A percentile compares a stretch with the other conserved stretches of the same genome.
These are phyloP conservation scores for Myrica gale DNA, from an alignment of 306 rosid genomes.

Conservation along the genomic window DNA sequence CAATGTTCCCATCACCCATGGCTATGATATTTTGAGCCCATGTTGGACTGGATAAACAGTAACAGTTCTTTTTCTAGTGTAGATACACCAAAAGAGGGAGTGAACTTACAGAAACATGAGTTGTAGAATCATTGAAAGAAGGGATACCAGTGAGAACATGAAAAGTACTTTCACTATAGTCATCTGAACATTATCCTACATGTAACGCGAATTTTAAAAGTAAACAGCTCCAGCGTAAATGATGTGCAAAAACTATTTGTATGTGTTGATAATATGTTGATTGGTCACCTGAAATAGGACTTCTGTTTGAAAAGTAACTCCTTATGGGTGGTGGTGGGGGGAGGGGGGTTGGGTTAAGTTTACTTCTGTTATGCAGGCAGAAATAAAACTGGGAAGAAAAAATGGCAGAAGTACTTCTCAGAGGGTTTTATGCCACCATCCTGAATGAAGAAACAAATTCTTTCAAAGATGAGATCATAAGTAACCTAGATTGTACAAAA, in stretches of 20 bases:
- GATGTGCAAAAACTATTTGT: neutral
- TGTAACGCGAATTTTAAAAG: no score
- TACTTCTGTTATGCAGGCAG: neutral
- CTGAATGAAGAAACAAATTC: neutral
- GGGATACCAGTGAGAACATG: neutral
- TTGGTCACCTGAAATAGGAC: neutral
- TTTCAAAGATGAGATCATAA: neutral
- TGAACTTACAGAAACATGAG: neutral
- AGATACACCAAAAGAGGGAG: neutral
- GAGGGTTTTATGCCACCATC: neutral
- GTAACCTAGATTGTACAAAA: neutral
- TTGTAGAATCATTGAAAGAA: neutral
- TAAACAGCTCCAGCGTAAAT: neutral
- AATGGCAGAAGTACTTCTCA: neutral
- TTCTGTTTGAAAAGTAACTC: neutral
- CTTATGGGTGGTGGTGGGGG: neutral
- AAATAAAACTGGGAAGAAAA: neutral
- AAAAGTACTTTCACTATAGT: neutral
- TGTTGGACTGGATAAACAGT: neutral
- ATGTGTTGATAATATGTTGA: neutral
- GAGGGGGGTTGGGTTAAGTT: neutral
- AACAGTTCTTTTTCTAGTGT: no score
- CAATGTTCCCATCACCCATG: neutral
- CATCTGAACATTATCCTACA: neutral
- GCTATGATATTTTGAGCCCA: neutral